Base-by-base conservation (phyloP, 2,329 filamentous ascomycete genomes). In the Lanzia echinophila region DNA sequence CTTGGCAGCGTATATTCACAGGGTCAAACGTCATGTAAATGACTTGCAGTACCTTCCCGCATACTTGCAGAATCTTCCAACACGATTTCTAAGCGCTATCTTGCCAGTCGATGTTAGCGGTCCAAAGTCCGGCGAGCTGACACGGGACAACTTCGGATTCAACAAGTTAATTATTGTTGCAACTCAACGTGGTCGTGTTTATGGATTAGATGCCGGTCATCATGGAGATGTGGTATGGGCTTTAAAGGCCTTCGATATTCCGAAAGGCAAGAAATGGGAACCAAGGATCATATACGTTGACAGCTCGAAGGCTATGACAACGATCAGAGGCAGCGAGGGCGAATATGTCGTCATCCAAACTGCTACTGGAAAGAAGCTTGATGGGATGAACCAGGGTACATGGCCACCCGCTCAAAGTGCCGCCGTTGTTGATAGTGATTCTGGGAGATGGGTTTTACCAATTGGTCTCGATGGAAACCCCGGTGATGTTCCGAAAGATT, bases 131-230 rank as follows among this genome's bases (percentile, higher is more conserved):
- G 69, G 73, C 28, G 75, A 75, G 6, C 73, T 86, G n/a, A 72
- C 75, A 17, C 78, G 83, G 15, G 87, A 94, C 63, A 82, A 78
- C 38, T 97, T 97, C 68, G 92, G 92, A 4, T 92, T 96, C 71
- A 86, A 88, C 69, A 95, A 96, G 71, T 74, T 92, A 32, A 80
- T 91, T 6, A 76, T 96, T 54, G 75, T 96, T 48, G 90, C 86
- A 6, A 96, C 91, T 2, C 78, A 82, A 52, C 84, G 83, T 54
- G 91, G 91, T 13, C 84, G 87, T 60, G 72, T 97, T 17, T 87
- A 91, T 60, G 89, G 86, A 3, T 74, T 99, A 19, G 85, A 96
- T 68, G 82, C 85, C 33, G 88, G 84, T 22, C 84, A 84, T 56
- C 77, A 86, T 12, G 90, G 90, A 3, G 77, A 77, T 34, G 74